Evolutionary conservation across 2,329 filamentous ascomycete genomes (phyloP).

Genomic region (Calonectria pteridis): DNA sequence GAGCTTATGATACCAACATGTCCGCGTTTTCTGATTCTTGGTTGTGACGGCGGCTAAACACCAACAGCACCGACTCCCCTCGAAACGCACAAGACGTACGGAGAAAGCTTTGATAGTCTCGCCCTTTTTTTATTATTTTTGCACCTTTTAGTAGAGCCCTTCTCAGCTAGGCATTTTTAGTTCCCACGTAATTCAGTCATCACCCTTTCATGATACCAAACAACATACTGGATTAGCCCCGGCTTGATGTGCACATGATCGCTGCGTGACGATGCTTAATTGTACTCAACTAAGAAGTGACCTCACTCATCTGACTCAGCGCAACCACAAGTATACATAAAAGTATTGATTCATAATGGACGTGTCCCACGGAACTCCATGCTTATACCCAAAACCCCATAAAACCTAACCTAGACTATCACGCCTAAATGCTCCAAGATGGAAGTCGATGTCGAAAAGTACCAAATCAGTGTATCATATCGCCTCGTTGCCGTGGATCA

Average conservation of each 20-base stretch:
- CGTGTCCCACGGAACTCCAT: constrained; percentile 38
- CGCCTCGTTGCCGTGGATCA: constrained; percentile 19
- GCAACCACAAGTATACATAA: constrained; percentile 5
- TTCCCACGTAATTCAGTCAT: constrained; percentile 62
- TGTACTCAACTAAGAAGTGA: not conserved
- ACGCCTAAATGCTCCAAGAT: constrained; percentile 14
- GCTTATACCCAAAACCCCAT: constrained; percentile 33
- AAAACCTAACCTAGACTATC: constrained; percentile 7
- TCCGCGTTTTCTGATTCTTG: constrained; percentile 39
- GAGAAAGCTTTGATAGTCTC: constrained; percentile 52
- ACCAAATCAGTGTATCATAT: not conserved
- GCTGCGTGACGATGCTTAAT: constrained; percentile 10
- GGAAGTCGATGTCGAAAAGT: not conserved
- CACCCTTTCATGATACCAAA: constrained; percentile 60
- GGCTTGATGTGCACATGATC: constrained; percentile 20
- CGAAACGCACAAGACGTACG: constrained; percentile 44
- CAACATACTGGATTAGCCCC: constrained; percentile 22
- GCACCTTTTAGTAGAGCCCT: constrained; percentile 49
- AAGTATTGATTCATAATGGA: not conserved
- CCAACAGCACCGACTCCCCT: constrained; percentile 35
- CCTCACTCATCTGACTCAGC: not conserved
- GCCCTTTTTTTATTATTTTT: constrained; percentile 51
- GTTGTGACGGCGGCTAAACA: constrained; percentile 40
- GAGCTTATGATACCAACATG: constrained; percentile 44
- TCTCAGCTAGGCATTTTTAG: constrained; percentile 55